Evolutionary conservation across 352 stramenopile genomes (phyloP).

Genomic region (Phytophthora sojae): DNA sequence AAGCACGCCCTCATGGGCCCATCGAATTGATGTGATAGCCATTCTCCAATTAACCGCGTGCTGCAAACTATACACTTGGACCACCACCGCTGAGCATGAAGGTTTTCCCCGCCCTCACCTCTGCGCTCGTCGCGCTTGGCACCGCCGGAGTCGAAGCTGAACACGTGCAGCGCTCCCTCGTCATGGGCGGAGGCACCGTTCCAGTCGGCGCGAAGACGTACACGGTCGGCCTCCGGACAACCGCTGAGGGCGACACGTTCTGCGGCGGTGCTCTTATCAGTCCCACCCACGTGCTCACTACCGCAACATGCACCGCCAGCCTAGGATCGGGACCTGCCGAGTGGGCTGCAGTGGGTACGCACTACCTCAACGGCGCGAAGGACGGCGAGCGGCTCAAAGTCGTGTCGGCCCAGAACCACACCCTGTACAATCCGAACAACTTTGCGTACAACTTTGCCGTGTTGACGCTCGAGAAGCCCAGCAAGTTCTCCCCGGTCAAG

Average conservation of each 20-base stretch:
- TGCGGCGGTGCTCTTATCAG: constrained; percentile 21
- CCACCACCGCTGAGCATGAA: background rate
- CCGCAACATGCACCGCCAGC: constrained; percentile 10
- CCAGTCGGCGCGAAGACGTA: constrained; percentile 46
- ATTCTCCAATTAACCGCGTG: no score
- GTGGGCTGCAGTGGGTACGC: constrained; percentile 23
- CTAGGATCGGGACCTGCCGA: background rate
- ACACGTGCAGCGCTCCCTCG: background rate
- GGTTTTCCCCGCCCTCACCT: background rate
- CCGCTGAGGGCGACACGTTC: constrained; percentile 19
- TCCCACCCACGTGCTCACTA: constrained; percentile 15
- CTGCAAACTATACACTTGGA: no score
- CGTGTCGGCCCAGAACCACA: constrained; percentile 13
- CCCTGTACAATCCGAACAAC: background rate
- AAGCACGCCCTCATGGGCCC: no score
- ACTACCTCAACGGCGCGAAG: constrained; percentile 28
- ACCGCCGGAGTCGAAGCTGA: background rate
- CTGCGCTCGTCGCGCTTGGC: background rate
- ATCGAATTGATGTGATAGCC: no score
- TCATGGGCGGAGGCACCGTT: background rate
- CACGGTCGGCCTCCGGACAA: constrained; percentile 26
- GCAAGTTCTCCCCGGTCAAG: constrained; percentile 37
- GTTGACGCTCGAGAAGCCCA: constrained; percentile 40
- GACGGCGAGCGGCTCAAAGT: constrained; percentile 29
- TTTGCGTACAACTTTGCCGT: constrained; percentile 50